Percentiles rank a stretch among this genome's conserved stretches.
phyloP scores from a whole-genome alignment of 257 asterid genomes.

The Euphrasia confusa region DNA sequence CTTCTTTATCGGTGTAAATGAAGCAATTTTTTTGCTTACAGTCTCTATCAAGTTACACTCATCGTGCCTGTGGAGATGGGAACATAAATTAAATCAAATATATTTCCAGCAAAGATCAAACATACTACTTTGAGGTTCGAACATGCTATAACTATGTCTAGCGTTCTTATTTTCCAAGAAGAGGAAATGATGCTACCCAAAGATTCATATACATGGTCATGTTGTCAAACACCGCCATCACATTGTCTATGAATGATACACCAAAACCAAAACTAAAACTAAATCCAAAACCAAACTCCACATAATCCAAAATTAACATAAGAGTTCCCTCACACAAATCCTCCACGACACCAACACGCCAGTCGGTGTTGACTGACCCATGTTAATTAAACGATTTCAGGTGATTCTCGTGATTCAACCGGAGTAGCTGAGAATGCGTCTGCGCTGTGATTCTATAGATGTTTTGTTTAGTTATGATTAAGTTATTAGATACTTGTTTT shows the following conservation, averaged over 20 bases:
- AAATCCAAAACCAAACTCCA: no score
- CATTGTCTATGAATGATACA: background rate
- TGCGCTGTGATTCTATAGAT: no score
- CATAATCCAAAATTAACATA: no score
- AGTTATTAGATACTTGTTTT: no score
- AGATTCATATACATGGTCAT: background rate
- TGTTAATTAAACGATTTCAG: no score
- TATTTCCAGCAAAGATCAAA: background rate
- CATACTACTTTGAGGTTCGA: background rate
- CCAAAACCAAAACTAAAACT: background rate
- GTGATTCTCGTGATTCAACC: no score
- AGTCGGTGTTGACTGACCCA: no score
- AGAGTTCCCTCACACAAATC: no score
- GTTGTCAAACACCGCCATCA: background rate
- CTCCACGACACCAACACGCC: no score
- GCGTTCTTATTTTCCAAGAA: background rate
- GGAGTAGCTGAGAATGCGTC: no score
- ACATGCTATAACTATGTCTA: no score
- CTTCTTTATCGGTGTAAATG: background rate
- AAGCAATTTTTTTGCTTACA: background rate
- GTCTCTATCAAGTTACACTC: constrained; percentile 1
- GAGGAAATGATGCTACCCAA: background rate
- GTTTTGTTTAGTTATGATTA: no score
- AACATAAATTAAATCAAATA: background rate
- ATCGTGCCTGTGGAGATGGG: background rate